Conservation (phyloP, 306 rosid species). For the Dalbergia oliveri region DNA sequence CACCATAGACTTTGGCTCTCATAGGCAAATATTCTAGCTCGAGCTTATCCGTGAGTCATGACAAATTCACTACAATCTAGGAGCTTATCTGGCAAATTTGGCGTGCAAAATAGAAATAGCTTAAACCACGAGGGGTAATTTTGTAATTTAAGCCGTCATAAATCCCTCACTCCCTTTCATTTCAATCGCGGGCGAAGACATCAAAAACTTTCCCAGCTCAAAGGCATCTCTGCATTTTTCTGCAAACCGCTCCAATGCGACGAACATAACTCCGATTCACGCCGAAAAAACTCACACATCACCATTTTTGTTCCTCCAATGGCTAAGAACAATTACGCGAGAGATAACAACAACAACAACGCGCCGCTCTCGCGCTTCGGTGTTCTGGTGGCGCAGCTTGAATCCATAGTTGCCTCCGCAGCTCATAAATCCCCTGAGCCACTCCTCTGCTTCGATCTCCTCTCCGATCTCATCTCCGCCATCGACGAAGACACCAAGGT, state of each 20-base stretch:
- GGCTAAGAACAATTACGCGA: conserved; percentile 66
- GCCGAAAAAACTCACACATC: not conserved
- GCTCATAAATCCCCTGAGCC: conserved; percentile 85
- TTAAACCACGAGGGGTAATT: not conserved
- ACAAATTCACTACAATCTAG: no score
- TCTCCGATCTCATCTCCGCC: conserved; percentile 97
- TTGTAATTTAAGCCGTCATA: not conserved
- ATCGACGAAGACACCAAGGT: conserved; percentile 91
- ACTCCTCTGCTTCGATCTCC: conserved; percentile 97
- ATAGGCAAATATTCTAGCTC: no score
- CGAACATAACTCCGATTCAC: not conserved
- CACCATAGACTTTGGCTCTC: no score
- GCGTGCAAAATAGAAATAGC: not conserved
- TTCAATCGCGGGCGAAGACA: not conserved
- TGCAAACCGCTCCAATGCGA: not conserved
- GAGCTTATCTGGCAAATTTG: no score
- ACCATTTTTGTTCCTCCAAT: conserved; percentile 30
- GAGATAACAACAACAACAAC: conserved; percentile 34
- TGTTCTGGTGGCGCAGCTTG: conserved; percentile 92
- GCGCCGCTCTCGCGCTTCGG: conserved; percentile 93
- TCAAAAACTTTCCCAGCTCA: not conserved
- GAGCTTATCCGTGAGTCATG: no score
- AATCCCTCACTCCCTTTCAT: not conserved
- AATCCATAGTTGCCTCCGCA: conserved; percentile 94
- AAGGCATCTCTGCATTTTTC: not conserved